Base-by-base conservation (phyloP, 106 monocot species). In the Posidonia australis region DNA sequence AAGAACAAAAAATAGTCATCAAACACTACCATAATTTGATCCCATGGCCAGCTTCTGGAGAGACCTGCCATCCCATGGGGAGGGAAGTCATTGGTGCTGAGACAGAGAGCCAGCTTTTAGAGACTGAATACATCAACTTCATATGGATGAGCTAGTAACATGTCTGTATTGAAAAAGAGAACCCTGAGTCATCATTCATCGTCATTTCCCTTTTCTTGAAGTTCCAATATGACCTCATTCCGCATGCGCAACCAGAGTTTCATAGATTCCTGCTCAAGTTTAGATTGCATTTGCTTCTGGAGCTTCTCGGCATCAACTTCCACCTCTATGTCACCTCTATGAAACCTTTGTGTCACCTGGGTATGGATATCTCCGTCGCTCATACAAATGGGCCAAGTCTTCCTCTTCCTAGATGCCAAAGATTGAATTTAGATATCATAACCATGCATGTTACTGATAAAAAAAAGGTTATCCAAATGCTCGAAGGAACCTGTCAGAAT, bases 171-270 rank as follows among this genome's bases (percentile, higher is more conserved):
- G 36, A 7, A 2, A 36, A 36, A 36, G 7, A 36, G 7, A 4
- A 4, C 36, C 36, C 2, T 36, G 36, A n/a, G n/a, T 11, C 48
- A n/a, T 58, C 28, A 84, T 45, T 85, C 83, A n/a, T 85, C 66
- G 65, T 88, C 91, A 46, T 85, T 91, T 10, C 98, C 87, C 60
- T 91, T 99, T 67, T 91, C 98, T 58, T 83, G 91, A 20, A 99
- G 84, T 57, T 99, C 98, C 53, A 75, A 70, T 65, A 99, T 74
- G 72, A 99, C 91, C 69, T 99, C 98, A 48, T 88, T 99, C 70
- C 84, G 81, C 98, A 99, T 99, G 44, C 98, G 82, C 61, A 85
- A 57, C 98, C 91, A 99, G 0, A 98, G 79, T 67, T 99, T 99
- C 66, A 85, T 80, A 31, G 98, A 82, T 67, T 99, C 98, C 67